A percentile compares a stretch with the other conserved stretches of the same genome.
Evolutionary conservation across 2,329 filamentous ascomycete genomes (phyloP).

Genomic region (Zarea fungicola): DNA sequence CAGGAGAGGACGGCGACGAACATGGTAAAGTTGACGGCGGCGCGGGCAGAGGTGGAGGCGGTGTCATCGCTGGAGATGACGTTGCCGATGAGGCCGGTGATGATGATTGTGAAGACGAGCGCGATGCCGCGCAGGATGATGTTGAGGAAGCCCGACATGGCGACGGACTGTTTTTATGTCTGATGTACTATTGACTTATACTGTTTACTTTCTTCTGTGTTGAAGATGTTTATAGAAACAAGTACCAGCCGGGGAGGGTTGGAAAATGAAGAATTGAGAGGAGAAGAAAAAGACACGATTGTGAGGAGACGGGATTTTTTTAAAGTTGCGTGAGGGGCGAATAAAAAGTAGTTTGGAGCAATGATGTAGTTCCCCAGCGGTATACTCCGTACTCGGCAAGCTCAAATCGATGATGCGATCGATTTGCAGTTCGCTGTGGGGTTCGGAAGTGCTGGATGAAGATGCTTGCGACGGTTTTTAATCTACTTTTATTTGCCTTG

Average conservation of each 20-base stretch:
- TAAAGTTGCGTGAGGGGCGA: background rate
- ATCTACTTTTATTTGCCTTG: no score
- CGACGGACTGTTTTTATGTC: slow-evolving; percentile 13
- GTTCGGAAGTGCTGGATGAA: background rate
- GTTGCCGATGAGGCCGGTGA: slow-evolving; percentile 54
- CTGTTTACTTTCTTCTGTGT: no score
- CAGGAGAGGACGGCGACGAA: slow-evolving; percentile 64
- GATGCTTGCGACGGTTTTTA: no score
- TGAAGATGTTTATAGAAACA: no score
- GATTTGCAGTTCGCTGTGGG: slow-evolving; percentile 2
- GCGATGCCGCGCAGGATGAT: slow-evolving; percentile 43
- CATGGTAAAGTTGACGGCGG: slow-evolving; percentile 60
- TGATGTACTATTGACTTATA: no score
- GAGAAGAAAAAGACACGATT: no score
- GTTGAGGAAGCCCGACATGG: slow-evolving; percentile 36
- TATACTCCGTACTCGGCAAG: background rate
- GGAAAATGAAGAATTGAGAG: no score
- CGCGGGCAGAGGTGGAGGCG: slow-evolving; percentile 35
- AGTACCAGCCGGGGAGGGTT: no score
- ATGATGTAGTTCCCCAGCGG: background rate
- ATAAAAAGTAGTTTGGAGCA: background rate
- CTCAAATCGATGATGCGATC: slow-evolving; percentile 13
- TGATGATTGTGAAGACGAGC: slow-evolving; percentile 47
- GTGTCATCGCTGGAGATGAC: slow-evolving; percentile 47
- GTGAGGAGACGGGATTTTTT: slow-evolving; percentile 16